phyloP scores from a whole-genome alignment of 2,329 filamentous ascomycete species.

The Hymenoscyphus salicellus region DNA sequence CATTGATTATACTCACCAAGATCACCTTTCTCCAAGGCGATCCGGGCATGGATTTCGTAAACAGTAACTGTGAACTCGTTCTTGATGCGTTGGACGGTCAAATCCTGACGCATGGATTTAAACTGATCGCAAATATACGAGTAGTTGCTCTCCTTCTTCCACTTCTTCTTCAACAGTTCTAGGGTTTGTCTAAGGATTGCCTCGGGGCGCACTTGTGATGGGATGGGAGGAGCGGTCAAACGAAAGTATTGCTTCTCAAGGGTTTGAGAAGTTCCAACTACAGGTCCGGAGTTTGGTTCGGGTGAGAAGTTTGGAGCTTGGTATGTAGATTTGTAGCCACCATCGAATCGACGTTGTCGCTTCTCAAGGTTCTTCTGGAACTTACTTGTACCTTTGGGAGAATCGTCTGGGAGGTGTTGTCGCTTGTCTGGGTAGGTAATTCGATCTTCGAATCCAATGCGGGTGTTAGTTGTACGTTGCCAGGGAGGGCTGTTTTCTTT shows the following conservation, averaged over 20 bases:
- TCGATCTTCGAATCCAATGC: slow-evolving; percentile 65
- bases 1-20: slow-evolving; percentile 99
- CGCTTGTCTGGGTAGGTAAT: slow-evolving; percentile 52
- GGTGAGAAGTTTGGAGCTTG: slow-evolving; percentile 52
- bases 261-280: slow-evolving; percentile 78
- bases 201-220: slow-evolving; percentile 84
- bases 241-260: slow-evolving; percentile 95
- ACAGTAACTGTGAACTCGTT: slow-evolving; percentile 95
- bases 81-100: slow-evolving; percentile 95
- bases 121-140: slow-evolving; percentile 98
- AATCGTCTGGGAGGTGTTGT: slow-evolving; percentile 46
- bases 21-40: slow-evolving; percentile 96
- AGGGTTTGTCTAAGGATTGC: slow-evolving; percentile 76
- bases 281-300: slow-evolving; percentile 61
- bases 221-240: slow-evolving; percentile 83
- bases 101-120: slow-evolving; percentile 95
- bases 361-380: slow-evolving; percentile 83
- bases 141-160: slow-evolving; percentile 91
- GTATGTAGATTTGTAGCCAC: slow-evolving; percentile 56
- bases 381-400: slow-evolving; percentile 70
- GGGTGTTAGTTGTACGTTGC: slow-evolving; percentile 63
- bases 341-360: slow-evolving; percentile 82
- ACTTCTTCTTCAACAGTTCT: slow-evolving; percentile 88
- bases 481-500: slow-evolving; percentile 61
- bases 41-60: slow-evolving; percentile 96